These are phyloP conservation scores for Neltuma alba DNA, from an alignment of 306 rosid genomes.

Conservation along the genomic window DNA sequence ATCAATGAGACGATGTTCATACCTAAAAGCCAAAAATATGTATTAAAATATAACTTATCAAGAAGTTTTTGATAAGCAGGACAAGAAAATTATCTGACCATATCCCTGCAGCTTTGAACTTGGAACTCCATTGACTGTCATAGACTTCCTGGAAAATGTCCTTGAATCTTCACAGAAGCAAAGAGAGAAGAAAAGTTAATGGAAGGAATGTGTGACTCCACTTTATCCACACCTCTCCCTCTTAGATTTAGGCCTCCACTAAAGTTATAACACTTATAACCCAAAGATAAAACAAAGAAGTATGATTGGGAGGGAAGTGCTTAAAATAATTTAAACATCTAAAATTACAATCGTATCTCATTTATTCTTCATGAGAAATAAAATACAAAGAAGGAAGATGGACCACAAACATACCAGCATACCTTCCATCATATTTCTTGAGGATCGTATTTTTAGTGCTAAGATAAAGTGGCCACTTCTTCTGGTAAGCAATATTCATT, in stretches of 20 bases:
- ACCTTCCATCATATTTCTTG: slow-evolving; percentile 98
- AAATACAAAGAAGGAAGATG: slow-evolving; percentile 13
- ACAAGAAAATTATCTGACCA: slow-evolving; percentile 59
- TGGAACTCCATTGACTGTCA: slow-evolving; percentile 75
- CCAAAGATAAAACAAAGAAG: background rate
- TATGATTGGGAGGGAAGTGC: background rate
- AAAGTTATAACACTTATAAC: background rate
- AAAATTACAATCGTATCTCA: slow-evolving; percentile 15
- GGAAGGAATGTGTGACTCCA: background rate
- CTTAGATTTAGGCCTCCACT: background rate
- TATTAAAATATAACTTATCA: slow-evolving; percentile 28
- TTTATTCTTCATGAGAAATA: slow-evolving; percentile 1
- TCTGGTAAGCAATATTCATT: slow-evolving; percentile 86
- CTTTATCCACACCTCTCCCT: background rate
- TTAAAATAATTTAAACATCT: slow-evolving; percentile 15
- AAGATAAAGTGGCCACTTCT: slow-evolving; percentile 96
- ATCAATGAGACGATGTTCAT: slow-evolving; percentile 98
- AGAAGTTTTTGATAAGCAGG: slow-evolving; percentile 17
- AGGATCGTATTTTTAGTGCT: slow-evolving; percentile 97
- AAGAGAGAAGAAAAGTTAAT: slow-evolving; percentile 10
- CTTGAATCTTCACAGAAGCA: slow-evolving; percentile 75
- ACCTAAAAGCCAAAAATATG: slow-evolving; percentile 58
- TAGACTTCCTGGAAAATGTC: slow-evolving; percentile 98
- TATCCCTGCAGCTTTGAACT: slow-evolving; percentile 90
- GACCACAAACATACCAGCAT: slow-evolving; percentile 35